Evolutionary conservation across 139 green algal genomes (phyloP).

Genomic region (Tetraselmis chui): DNA sequence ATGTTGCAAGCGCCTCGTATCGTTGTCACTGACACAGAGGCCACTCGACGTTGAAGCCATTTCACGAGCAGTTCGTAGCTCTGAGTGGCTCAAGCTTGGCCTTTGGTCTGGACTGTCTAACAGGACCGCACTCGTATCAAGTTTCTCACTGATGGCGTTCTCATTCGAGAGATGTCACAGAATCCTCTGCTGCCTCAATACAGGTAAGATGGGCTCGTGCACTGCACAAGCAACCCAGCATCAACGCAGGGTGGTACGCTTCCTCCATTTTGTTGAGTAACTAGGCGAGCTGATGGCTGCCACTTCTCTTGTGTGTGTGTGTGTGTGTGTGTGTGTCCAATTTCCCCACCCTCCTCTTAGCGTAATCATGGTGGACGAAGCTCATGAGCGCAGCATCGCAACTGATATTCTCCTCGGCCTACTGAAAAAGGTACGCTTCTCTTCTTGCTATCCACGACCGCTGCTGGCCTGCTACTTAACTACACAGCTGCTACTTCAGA

Average conservation of each 20-base stretch:
- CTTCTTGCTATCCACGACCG: too few species aligned
- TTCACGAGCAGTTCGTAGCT: too few species aligned
- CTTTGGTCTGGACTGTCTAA: neutral
- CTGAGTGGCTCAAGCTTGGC: neutral
- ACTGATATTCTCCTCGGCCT: slow-evolving; percentile 34
- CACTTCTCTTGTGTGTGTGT: neutral
- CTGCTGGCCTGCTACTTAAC: neutral
- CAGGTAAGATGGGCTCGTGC: too few species aligned
- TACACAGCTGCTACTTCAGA: too few species aligned
- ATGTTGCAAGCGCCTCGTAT: too few species aligned
- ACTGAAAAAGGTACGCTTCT: slow-evolving; percentile 52
- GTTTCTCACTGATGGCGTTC: slow-evolving; percentile 87
- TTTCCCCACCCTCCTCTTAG: slow-evolving; percentile 21
- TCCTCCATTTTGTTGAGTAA: neutral
- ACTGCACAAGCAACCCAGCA: too few species aligned
- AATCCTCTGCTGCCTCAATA: slow-evolving; percentile 74
- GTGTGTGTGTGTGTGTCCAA: neutral
- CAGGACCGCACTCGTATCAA: slow-evolving; percentile 69
- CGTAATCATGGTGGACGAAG: slow-evolving; percentile 83
- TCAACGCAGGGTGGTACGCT: neutral
- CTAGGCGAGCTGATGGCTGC: neutral
- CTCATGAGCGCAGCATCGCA: slow-evolving; percentile 26
- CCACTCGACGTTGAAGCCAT: neutral
- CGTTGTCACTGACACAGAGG: neutral
- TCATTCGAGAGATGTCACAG: slow-evolving; percentile 80